Conservation (phyloP, 371 early-diverging fungal species). For the Mucor saturninus region DNA sequence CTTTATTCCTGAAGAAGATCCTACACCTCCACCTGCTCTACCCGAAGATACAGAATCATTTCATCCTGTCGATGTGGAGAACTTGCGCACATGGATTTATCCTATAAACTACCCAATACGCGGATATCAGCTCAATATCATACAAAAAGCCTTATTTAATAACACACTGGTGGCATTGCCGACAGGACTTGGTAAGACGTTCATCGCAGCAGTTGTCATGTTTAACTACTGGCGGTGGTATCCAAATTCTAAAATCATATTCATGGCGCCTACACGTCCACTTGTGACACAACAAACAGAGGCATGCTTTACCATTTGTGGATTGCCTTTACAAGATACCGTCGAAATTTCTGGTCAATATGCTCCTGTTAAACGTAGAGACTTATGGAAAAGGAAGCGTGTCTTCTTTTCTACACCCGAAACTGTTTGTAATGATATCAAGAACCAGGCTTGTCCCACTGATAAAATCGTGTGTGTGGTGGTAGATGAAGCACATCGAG, state of each 20-base stretch:
- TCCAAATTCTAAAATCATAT: conserved; percentile 84
- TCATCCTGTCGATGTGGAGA: conserved; percentile 59
- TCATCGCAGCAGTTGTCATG: conserved; percentile 97
- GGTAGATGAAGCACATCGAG: conserved; percentile 94
- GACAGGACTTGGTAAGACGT: conserved; percentile 94
- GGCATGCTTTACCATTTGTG: conserved; percentile 78
- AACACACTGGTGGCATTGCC: conserved; percentile 94
- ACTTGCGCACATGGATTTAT: conserved; percentile 78
- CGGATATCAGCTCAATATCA: conserved; percentile 89
- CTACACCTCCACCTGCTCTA: conserved; percentile 21
- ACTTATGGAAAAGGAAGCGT: conserved; percentile 61
- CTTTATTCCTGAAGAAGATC: conserved; percentile 26
- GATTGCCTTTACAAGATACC: conserved; percentile 69
- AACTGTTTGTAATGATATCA: conserved; percentile 84
- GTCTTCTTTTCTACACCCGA: conserved; percentile 94
- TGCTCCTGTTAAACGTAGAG: conserved; percentile 56
- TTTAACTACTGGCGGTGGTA: conserved; percentile 94
- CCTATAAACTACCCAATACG: conserved; percentile 83
- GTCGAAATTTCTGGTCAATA: conserved; percentile 79
- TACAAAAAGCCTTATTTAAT: conserved; percentile 73
- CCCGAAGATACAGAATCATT: conserved; percentile 24
- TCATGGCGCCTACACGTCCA: conserved; percentile 92
- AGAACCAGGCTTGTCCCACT: conserved; percentile 55
- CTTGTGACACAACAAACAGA: conserved; percentile 92
- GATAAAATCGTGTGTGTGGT: conserved; percentile 75